phyloP scores from a whole-genome alignment of 257 asterid species.

The Solanum bulbocastanum region DNA sequence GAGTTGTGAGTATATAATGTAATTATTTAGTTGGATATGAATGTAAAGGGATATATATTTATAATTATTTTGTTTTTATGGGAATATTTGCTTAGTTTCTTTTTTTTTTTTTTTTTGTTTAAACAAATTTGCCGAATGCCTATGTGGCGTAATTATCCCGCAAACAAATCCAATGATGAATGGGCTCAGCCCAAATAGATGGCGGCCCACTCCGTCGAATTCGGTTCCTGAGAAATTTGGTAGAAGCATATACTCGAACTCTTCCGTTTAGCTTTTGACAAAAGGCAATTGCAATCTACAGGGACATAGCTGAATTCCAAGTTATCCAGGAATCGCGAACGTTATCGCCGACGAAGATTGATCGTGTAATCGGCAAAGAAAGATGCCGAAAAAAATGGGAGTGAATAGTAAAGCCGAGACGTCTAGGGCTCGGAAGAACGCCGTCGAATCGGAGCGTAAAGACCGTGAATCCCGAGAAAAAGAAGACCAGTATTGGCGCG shows the following conservation, averaged over 20 bases:
- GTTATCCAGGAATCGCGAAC: background rate
- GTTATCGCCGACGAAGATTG: background rate
- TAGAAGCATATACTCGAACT: background rate
- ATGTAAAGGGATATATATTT: no score
- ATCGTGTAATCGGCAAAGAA: background rate
- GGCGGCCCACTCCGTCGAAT: background rate
- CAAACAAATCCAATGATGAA: background rate
- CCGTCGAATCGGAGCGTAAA: constrained; percentile 70
- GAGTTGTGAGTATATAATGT: no score
- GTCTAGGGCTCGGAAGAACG: constrained; percentile 75
- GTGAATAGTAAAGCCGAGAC: constrained; percentile 87
- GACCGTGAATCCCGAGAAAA: constrained; percentile 65
- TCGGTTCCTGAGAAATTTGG: background rate
- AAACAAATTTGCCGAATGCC: background rate
- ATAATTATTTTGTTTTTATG: background rate
- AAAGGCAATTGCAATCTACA: background rate
- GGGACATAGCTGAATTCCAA: background rate
- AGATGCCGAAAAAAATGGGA: constrained; percentile 95
- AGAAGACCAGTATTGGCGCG: constrained; percentile 92
- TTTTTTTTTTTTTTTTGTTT: no score
- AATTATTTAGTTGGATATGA: no score
- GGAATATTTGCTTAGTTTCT: background rate
- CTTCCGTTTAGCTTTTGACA: background rate
- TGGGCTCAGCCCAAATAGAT: background rate
- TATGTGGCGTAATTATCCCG: background rate